Evolutionary conservation across 2,329 filamentous ascomycete genomes (phyloP).

Genomic region (Arthrobotrys musiformis): DNA sequence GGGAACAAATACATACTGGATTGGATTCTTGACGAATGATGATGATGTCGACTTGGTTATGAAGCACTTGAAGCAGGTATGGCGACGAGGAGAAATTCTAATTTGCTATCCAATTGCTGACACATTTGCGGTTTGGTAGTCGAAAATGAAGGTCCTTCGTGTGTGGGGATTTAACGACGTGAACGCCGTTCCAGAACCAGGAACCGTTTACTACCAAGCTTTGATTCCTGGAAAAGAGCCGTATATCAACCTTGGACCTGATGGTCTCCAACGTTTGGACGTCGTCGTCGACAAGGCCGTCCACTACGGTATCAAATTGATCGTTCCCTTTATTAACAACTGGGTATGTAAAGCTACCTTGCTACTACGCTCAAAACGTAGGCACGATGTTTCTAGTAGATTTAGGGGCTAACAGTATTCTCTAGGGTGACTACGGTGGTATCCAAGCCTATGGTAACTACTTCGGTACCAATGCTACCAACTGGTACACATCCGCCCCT

Average conservation of each 20-base stretch:
- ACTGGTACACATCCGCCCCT: conserved; percentile 70
- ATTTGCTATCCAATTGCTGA: background rate
- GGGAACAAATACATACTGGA: conserved; percentile 55
- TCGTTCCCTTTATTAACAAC: conserved; percentile 75
- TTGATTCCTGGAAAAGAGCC: conserved; percentile 40
- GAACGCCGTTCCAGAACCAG: conserved; percentile 42
- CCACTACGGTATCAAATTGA: conserved; percentile 71
- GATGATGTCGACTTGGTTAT: conserved; percentile 69
- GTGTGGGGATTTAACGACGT: conserved; percentile 74
- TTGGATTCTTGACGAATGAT: conserved; percentile 50
- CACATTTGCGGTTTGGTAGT: conserved; percentile 57
- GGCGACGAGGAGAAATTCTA: background rate
- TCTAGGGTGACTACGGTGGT: conserved; percentile 51
- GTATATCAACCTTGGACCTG: conserved; percentile 57
- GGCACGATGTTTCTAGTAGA: background rate
- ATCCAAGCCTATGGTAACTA: conserved; percentile 64
- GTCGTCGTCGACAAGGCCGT: conserved; percentile 73
- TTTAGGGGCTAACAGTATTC: background rate
- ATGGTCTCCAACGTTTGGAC: conserved; percentile 72
- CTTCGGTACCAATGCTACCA: conserved; percentile 66
- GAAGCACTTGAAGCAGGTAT: conserved; percentile 63
- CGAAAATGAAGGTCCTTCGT: conserved; percentile 70
- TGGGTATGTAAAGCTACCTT: conserved; percentile 64
- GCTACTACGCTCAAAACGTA: background rate
- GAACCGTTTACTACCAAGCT: conserved; percentile 51